Evolutionary conservation across 2,329 filamentous ascomycete genomes (phyloP).

Genomic region (Colletotrichum trifolii): DNA sequence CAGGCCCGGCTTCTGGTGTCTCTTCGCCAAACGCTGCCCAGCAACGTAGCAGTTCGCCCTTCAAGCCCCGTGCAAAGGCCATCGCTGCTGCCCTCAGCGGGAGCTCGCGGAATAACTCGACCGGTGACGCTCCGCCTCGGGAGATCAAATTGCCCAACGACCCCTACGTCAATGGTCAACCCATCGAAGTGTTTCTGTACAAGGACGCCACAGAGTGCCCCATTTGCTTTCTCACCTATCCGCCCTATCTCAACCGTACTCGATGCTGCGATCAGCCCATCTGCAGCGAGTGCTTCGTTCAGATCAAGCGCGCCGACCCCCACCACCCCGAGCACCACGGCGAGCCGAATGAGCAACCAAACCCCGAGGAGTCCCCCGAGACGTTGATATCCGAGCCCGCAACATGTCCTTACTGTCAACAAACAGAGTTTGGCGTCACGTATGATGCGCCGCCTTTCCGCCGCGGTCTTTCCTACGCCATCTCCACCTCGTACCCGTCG

Average conservation of each 20-base stretch:
- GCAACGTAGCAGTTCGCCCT: constrained; percentile 66
- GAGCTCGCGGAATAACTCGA: constrained; percentile 78
- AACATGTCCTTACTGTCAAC: constrained; percentile 93
- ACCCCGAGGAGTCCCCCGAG: constrained; percentile 63
- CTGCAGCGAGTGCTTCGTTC: constrained; percentile 98
- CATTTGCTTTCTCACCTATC: constrained; percentile 96
- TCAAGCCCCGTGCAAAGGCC: constrained; percentile 89
- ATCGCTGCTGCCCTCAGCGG: constrained; percentile 82
- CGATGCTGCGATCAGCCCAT: constrained; percentile 96
- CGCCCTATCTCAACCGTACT: constrained; percentile 92
- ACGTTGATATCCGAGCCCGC: constrained; percentile 91
- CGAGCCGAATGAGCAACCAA: constrained; percentile 49
- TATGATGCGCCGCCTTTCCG: constrained; percentile 92
- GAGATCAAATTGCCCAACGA: constrained; percentile 85
- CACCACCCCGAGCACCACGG: constrained; percentile 84
- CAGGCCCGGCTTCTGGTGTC: constrained; percentile 67
- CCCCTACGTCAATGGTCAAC: constrained; percentile 92
- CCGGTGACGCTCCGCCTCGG: constrained; percentile 77
- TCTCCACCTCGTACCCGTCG: constrained; percentile 59
- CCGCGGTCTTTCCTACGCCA: constrained; percentile 79
- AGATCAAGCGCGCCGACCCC: constrained; percentile 94
- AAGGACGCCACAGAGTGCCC: constrained; percentile 92
- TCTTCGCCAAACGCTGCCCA: constrained; percentile 59
- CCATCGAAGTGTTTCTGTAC: constrained; percentile 92
- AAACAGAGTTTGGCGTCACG: constrained; percentile 95